Percentiles rank a stretch among this genome's conserved stretches.
Conservation (phyloP, 2,329 filamentous ascomycete species). For the Talaromyces sp. region DNA sequence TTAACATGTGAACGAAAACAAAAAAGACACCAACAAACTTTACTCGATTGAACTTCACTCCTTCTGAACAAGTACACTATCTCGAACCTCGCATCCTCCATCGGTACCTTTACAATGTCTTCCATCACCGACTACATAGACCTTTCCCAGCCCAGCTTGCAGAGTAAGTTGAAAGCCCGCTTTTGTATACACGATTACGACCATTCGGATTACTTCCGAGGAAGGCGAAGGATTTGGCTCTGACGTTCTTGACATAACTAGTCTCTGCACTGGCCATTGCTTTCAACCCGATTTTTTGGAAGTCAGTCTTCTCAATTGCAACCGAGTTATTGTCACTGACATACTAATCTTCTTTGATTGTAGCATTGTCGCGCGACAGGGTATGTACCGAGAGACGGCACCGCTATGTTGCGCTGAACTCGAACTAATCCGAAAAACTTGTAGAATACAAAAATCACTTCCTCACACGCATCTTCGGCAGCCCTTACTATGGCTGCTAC, state of each 20-base stretch:
- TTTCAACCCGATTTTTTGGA: constrained; percentile 99
- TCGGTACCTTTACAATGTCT: constrained; percentile 27
- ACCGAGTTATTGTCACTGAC: neutral
- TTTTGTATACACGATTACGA: neutral
- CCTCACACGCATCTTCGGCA: constrained; percentile 83
- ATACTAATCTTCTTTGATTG: neutral
- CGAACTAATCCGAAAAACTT: constrained; percentile 16
- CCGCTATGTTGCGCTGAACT: neutral
- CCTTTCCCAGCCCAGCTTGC: constrained; percentile 63
- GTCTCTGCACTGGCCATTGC: constrained; percentile 78
- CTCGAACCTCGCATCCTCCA: neutral
- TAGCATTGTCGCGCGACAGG: constrained; percentile 79
- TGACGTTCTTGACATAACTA: constrained; percentile 35
- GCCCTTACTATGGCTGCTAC: constrained; percentile 79
- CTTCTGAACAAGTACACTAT: neutral
- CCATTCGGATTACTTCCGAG: constrained; percentile 11
- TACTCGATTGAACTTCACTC: neutral
- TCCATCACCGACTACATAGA: constrained; percentile 51
- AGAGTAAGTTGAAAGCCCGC: constrained; percentile 50
- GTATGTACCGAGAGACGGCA: constrained; percentile 41
- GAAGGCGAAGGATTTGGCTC: constrained; percentile 5
- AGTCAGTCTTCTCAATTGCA: constrained; percentile 59
- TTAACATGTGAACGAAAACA: neutral
- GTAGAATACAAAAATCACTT: constrained; percentile 87
- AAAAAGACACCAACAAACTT: constrained; percentile 1